phyloP scores from a whole-genome alignment of 2,329 filamentous ascomycete species.

The Scedosporium boydii region DNA sequence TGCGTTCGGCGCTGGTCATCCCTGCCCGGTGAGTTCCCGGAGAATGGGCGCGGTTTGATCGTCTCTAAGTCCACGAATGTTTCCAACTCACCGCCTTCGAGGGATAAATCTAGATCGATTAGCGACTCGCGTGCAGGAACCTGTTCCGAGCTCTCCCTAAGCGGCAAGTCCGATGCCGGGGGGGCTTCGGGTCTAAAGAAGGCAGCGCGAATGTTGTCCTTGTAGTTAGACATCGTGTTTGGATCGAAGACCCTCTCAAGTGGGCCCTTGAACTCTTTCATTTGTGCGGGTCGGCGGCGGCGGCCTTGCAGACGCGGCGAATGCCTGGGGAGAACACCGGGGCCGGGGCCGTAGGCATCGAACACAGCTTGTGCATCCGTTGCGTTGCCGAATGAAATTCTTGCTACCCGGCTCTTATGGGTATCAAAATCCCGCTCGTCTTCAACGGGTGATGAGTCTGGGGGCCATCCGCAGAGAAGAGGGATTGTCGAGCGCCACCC shows the following conservation, averaged over 20 bases:
- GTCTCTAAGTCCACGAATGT: conserved; percentile 35
- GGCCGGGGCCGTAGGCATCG: conserved; percentile 48
- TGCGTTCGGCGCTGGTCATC: conserved; percentile 20
- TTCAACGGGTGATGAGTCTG: conserved; percentile 36
- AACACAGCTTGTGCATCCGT: conserved; percentile 48
- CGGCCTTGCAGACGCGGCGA: conserved; percentile 44
- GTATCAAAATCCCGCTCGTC: conserved; percentile 61
- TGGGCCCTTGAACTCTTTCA: conserved; percentile 36
- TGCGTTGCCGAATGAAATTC: no score
- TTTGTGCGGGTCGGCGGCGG: conserved; percentile 2
- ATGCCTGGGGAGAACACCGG: conserved; percentile 30
- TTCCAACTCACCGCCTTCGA: conserved; percentile 13
- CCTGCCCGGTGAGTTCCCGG: conserved; percentile 41
- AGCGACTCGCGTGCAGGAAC: conserved; percentile 44
- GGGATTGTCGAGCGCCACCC: conserved; percentile 60
- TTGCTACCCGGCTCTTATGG: conserved; percentile 26
- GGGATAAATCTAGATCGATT: conserved; percentile 56
- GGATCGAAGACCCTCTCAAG: conserved; percentile 58
- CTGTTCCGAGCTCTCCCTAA: conserved; percentile 41
- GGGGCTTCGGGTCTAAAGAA: conserved; percentile 33
- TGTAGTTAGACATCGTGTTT: conserved; percentile 54
- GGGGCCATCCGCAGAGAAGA: conserved; percentile 47
- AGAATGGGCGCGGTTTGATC: conserved; percentile 19
- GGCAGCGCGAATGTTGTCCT: conserved; percentile 52
- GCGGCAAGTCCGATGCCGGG: conserved; percentile 44